Percentiles rank a stretch among this genome's conserved stretches.
Conservation (phyloP, 805 yeast genomes). For the Saturnispora ahearnii region DNA sequence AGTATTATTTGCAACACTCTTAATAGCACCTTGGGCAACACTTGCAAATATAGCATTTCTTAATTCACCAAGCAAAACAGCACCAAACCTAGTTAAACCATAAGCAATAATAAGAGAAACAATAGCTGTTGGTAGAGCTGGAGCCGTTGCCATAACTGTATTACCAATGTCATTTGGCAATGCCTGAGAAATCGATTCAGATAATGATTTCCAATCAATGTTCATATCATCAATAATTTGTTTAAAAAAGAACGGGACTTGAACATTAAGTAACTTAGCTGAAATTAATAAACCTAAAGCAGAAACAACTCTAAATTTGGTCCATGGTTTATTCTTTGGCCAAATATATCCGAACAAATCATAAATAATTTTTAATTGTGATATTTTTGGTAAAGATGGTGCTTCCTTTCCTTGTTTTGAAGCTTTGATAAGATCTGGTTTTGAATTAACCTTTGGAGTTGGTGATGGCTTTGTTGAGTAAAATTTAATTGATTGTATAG, state of each 20-base stretch:
- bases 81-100: conserved; percentile 90
- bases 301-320: conserved; percentile 62
- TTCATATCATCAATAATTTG: conserved; percentile 87
- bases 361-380: conserved; percentile 48
- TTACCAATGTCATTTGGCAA: conserved; percentile 9
- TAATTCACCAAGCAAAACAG: conserved; percentile 88
- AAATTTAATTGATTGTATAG: not conserved
- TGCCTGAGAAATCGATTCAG: conserved; percentile 33
- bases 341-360: conserved; percentile 65
- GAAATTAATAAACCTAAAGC: conserved; percentile 69
- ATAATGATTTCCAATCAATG: conserved; percentile 64
- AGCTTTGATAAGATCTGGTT: conserved; percentile 14
- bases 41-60: conserved; percentile 93
- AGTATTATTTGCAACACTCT: conserved; percentile 80
- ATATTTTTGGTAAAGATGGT: conserved; percentile 21
- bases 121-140: conserved; percentile 46
- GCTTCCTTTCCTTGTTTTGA: conserved; percentile 12
- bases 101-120: conserved; percentile 71
- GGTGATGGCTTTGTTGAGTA: not conserved
- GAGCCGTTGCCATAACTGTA: conserved; percentile 9
- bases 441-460: not conserved
- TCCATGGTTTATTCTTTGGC: conserved; percentile 65
- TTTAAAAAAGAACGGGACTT: conserved; percentile 92
- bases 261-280: conserved; percentile 82
- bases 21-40: conserved; percentile 91